Evolutionary conservation across 805 yeast species (phyloP).

Genomic region (Pichia sporocuriosa): DNA sequence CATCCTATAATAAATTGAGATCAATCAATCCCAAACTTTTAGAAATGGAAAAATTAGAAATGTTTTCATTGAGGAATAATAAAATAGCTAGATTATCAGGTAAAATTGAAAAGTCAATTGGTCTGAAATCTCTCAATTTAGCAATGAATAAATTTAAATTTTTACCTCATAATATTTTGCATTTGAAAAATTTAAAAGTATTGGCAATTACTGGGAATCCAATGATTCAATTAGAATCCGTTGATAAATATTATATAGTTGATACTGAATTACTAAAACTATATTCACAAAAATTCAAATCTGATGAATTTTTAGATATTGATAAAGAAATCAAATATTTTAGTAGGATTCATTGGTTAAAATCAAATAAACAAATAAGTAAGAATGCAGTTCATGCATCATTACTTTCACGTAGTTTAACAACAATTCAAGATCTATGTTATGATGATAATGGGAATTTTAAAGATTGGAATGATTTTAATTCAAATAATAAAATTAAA

Average conservation of each 20-base stretch:
- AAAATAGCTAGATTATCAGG: constrained; percentile 42
- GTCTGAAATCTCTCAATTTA: constrained; percentile 45
- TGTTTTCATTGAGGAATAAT: constrained; percentile 47
- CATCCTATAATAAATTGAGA: constrained; percentile 42
- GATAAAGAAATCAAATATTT: constrained; percentile 19
- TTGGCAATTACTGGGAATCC: constrained; percentile 48
- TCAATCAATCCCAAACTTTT: constrained; percentile 45
- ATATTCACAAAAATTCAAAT: not conserved
- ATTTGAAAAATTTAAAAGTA: constrained; percentile 35
- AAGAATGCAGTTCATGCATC: constrained; percentile 19
- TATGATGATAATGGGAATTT: constrained; percentile 11
- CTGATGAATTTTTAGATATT: not conserved
- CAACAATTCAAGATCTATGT: constrained; percentile 28
- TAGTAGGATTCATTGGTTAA: constrained; percentile 27
- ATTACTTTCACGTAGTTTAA: constrained; percentile 25
- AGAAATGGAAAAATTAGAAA: constrained; percentile 42
- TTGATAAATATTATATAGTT: constrained; percentile 12
- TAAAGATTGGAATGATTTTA: constrained; percentile 6
- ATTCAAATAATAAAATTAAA: not conserved
- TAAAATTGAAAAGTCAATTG: constrained; percentile 34
- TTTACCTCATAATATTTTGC: constrained; percentile 48
- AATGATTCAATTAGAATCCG: constrained; percentile 18
- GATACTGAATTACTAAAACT: constrained; percentile 24
- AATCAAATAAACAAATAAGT: constrained; percentile 20
- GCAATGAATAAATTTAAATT: constrained; percentile 44